A percentile compares a stretch with the other conserved stretches of the same genome.
phyloP scores from a whole-genome alignment of 73 alveolate genomes.

The Uronychia setigera region DNA sequence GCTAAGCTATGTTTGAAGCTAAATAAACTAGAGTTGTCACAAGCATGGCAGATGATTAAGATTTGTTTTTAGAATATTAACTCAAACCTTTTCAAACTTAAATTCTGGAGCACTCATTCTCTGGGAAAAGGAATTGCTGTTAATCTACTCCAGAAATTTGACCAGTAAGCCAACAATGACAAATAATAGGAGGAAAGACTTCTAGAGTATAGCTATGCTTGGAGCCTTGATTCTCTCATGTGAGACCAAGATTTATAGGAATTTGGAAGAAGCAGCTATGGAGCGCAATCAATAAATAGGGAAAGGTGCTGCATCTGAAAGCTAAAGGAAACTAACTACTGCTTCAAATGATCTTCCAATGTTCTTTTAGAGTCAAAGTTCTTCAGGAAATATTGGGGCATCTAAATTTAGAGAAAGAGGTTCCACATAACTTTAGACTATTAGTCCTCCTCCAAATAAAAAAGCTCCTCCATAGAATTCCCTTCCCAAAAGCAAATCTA shows the following conservation, averaged over 20 bases:
- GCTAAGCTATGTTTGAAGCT: conserved; percentile 1
- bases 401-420: too few relatives aligned
- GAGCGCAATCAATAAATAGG: too few relatives aligned
- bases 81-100: conserved; percentile 14
- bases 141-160: conserved; percentile 15
- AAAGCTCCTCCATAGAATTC: too few relatives aligned
- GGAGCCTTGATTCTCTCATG: conserved; percentile 26
- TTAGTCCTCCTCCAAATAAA: too few relatives aligned
- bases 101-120: conserved; percentile 40
- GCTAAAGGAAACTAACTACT: neutral
- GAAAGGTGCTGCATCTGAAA: too few relatives aligned
- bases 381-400: neutral
- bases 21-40: conserved; percentile 20
- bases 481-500: neutral
- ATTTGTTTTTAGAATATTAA: conserved; percentile 32
- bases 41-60: conserved; percentile 27
- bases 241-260: conserved; percentile 20
- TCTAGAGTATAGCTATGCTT: conserved; percentile 17
- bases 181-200: neutral
- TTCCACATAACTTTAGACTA: too few relatives aligned
- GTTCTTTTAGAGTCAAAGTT: neutral
- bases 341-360: neutral
- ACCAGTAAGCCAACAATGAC: conserved; percentile 14
- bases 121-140: conserved; percentile 38
- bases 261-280: neutral